Evolutionary conservation across 2,329 filamentous ascomycete genomes (phyloP).

Genomic region (Pseudocercospora ulei): DNA sequence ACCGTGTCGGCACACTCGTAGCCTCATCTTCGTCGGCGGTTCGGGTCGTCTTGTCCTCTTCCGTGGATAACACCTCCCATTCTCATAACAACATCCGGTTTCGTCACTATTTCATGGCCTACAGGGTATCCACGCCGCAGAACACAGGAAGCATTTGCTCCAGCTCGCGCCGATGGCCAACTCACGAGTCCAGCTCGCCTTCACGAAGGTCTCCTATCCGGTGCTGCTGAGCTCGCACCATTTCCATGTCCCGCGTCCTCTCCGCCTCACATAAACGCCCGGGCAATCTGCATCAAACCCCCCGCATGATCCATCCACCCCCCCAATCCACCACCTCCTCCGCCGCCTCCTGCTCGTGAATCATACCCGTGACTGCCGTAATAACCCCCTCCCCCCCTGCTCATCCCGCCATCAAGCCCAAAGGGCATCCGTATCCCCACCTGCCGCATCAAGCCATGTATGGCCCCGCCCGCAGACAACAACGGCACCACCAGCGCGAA

Average conservation of each 20-base stretch:
- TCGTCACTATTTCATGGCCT: too few relatives aligned
- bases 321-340: conserved; percentile 27
- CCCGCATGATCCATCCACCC: conserved; percentile 42
- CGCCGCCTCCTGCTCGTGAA: conserved; percentile 31
- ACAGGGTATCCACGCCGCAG: too few relatives aligned
- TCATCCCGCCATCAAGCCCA: conserved; percentile 27
- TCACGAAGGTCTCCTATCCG: too few relatives aligned
- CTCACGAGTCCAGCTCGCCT: too few relatives aligned
- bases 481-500: conserved; percentile 81
- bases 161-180: too few relatives aligned
- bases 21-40: too few relatives aligned
- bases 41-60: too few relatives aligned
- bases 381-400: conserved; percentile 33
- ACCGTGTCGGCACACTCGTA: too few relatives aligned
- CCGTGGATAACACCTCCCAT: too few relatives aligned
- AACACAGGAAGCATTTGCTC: too few relatives aligned
- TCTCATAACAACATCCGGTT: too few relatives aligned
- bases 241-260: not conserved
- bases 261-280: conserved; percentile 43
- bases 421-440: conserved; percentile 73
- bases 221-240: not conserved
- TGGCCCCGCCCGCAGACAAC: conserved; percentile 63
- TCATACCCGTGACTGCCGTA: conserved; percentile 42
- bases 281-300: conserved; percentile 44
- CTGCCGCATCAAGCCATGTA: conserved; percentile 65